Evolutionary conservation across 2,329 filamentous ascomycete species (phyloP).

Genomic region (Apiospora arundinis): DNA sequence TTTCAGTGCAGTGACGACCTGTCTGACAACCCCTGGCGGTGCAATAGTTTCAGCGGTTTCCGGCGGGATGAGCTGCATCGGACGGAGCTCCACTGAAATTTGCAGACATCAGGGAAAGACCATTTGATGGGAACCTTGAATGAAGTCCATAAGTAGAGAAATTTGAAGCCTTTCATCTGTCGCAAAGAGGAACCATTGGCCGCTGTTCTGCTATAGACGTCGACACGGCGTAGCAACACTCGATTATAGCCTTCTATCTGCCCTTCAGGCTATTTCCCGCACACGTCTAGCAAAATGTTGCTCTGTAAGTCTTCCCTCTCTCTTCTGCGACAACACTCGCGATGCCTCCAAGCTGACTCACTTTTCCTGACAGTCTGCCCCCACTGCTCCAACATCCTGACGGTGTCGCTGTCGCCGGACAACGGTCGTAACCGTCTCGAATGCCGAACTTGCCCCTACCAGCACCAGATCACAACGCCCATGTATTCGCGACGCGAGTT

Average conservation of each 20-base stretch:
- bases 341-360: constrained; percentile 23
- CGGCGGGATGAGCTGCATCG: constrained; percentile 29
- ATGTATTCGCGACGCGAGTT: constrained; percentile 86
- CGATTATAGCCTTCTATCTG: no score
- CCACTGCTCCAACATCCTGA: constrained; percentile 83
- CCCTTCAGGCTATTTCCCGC: not conserved
- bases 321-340: constrained; percentile 22
- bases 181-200: not conserved
- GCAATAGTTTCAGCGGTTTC: constrained; percentile 34
- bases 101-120: not conserved
- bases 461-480: constrained; percentile 79
- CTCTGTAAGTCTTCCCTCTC: constrained; percentile 23
- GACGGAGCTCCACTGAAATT: constrained; percentile 25
- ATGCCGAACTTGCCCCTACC: constrained; percentile 94
- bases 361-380: constrained; percentile 69
- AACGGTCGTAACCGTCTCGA: constrained; percentile 81
- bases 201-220: not conserved
- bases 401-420: constrained; percentile 64
- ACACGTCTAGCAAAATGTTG: constrained; percentile 19
- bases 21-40: not conserved
- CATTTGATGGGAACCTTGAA: not conserved
- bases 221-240: not conserved
- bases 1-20: not conserved
- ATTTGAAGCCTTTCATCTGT: not conserved
- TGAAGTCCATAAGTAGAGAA: no score